Evolutionary conservation across 352 stramenopile genomes (phyloP).

Genomic region (Phytopythium delawarense): DNA sequence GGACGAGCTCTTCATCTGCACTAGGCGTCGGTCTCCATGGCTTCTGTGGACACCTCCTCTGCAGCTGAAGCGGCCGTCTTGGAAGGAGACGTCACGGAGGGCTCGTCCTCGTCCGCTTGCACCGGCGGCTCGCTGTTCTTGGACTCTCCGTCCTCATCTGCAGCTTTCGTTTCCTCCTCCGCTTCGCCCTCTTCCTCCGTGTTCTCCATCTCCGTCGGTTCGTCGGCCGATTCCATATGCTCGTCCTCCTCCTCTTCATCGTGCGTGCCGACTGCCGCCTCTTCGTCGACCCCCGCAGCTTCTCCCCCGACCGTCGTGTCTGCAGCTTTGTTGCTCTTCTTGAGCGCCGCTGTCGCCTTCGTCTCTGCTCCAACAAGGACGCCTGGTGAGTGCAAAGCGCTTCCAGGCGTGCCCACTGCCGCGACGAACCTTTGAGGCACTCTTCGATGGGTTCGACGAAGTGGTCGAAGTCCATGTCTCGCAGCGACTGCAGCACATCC

Average conservation of each 20-base stretch:
- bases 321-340: conserved; percentile 22
- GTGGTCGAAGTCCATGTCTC: conserved; percentile 76
- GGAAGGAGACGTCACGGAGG: not conserved
- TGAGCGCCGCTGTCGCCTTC: conserved; percentile 31
- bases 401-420: too few relatives aligned
- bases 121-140: conserved; percentile 5
- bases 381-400: too few relatives aligned
- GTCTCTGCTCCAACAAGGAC: conserved; percentile 23
- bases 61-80: not conserved
- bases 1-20: conserved; percentile 7
- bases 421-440: conserved; percentile 55
- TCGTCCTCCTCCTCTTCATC: conserved; percentile 37
- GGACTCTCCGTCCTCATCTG: conserved; percentile 17
- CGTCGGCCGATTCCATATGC: conserved; percentile 37
- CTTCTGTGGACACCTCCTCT: conserved; percentile 3
- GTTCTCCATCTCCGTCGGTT: conserved; percentile 19
- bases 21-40: conserved; percentile 24
- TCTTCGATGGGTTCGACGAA: conserved; percentile 66
- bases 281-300: conserved; percentile 21
- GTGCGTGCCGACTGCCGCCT: conserved; percentile 24
- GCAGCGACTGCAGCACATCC: conserved; percentile 65
- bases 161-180: conserved; percentile 7
- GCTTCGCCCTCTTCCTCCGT: conserved; percentile 11
- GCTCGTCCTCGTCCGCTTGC: not conserved
- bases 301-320: conserved; percentile 29